Base-by-base conservation (phyloP, 257 asterid genomes). In the Scutellaria galericulata region DNA sequence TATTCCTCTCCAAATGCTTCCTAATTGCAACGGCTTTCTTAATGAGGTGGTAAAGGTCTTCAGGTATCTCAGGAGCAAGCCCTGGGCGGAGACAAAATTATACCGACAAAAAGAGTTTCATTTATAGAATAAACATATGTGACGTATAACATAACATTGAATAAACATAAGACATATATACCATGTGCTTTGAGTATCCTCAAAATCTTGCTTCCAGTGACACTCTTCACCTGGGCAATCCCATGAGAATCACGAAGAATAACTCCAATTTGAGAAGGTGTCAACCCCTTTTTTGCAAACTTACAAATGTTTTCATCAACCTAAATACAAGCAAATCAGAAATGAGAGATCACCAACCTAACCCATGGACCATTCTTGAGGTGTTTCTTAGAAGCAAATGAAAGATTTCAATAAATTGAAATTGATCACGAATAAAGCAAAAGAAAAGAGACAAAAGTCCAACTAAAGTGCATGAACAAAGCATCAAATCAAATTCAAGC, bases 221-320 rank as follows among this genome's bases (percentile, higher is more conserved):
- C 85, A 60, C 85, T 81, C 53, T 81, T 83, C 76, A 83, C 85
- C 65, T 83, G 85, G 27, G 87, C 83, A 75, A 83, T 83, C n/a
- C 88, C 88, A 64, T 80, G 79, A 14, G 85, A 80, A 75, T 83
- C 87, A 77, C 85, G 83, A 80, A 83, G 87, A 72, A 83, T 83
- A 42, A 80, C 87, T 40, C 85, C 87, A 39, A 83, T 80, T 12
- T 83, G 85, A 12, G 87, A 83, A 5, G 85, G 87, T 51, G 87
- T 80, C 65, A 83, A 46, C 8, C 88, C 83, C 70, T 83, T 83
- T 40, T 83, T 83, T 2, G 85, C 85, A 48, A 81, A 84, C 81
- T 81, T 81, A 51, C 84, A 84, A 39, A 81, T 79, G 72, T 57
- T 84, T 7, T 78, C 82, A 46, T 83, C 85, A 45, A 83, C 84